Conservation (phyloP, 2,329 filamentous ascomycete genomes). For the Fusarium bulbicola region DNA sequence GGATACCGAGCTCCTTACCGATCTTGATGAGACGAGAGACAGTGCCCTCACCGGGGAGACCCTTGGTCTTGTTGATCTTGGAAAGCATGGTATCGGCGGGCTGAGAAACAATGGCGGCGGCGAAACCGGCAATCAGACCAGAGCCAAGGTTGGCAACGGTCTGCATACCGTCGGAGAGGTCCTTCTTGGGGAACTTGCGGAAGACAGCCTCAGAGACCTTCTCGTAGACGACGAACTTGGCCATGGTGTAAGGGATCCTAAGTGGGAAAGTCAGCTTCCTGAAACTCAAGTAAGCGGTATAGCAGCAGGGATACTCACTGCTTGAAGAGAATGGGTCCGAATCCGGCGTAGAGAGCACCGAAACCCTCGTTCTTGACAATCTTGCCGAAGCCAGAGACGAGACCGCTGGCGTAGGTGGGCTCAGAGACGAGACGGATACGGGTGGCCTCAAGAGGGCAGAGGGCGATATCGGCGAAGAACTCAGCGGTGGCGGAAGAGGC, state of each 20-base stretch:
- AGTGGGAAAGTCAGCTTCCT: conserved; percentile 29
- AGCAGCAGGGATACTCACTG: conserved; percentile 46
- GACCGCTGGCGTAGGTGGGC: conserved; percentile 83
- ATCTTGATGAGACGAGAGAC: conserved; percentile 86
- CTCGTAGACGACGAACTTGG: conserved; percentile 95
- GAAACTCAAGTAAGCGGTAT: neutral
- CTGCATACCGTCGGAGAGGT: conserved; percentile 73
- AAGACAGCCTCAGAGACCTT: conserved; percentile 83
- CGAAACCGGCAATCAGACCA: conserved; percentile 72
- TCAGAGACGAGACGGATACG: conserved; percentile 93
- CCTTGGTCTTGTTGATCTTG: conserved; percentile 97
- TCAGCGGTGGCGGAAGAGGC: conserved; percentile 72
- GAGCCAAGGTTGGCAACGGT: conserved; percentile 80
- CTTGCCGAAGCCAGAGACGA: conserved; percentile 82
- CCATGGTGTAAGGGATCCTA: conserved; percentile 91
- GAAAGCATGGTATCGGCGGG: conserved; percentile 93
- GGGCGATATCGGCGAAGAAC: conserved; percentile 80
- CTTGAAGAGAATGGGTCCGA: conserved; percentile 82
- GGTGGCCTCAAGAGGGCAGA: conserved; percentile 92
- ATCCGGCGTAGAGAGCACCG: conserved; percentile 89
- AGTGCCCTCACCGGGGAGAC: conserved; percentile 85
- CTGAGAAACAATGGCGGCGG: conserved; percentile 86
- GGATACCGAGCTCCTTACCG: conserved; percentile 82
- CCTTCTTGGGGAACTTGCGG: conserved; percentile 74
- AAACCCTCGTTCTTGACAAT: conserved; percentile 84